Evolutionary conservation across 192 early-diverging fungal species (phyloP).

Genomic region (Podila horticola): DNA sequence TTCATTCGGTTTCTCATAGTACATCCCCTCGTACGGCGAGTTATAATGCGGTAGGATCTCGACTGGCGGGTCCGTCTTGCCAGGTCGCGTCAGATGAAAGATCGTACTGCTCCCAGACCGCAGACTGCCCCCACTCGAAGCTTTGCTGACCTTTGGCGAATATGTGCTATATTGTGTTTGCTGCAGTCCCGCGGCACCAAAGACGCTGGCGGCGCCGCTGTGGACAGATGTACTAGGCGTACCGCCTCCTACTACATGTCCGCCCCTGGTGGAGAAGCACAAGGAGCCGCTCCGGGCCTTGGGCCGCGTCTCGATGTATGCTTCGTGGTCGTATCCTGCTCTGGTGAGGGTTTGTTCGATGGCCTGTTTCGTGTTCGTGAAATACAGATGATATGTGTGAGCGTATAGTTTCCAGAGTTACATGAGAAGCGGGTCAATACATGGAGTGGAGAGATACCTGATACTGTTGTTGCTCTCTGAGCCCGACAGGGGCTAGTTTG

Average conservation of each 20-base stretch:
- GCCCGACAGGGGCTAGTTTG: constrained; percentile 2
- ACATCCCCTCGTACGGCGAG: constrained; percentile 35
- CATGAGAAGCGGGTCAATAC: no score
- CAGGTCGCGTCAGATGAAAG: constrained; percentile 6
- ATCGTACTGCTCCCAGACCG: constrained; percentile 31
- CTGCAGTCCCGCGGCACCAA: background rate
- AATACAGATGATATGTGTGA: background rate
- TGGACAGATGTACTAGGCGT: background rate
- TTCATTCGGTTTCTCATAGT: constrained; percentile 23
- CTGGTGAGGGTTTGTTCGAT: constrained; percentile 25
- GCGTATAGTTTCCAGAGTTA: no score
- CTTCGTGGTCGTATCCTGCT: constrained; percentile 45
- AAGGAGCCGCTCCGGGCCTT: constrained; percentile 21
- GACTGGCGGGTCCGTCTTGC: constrained; percentile 28
- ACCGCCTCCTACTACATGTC: constrained; percentile 2
- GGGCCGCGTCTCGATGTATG: constrained; percentile 28
- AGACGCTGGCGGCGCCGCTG: background rate
- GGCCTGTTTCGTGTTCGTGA: constrained; percentile 1
- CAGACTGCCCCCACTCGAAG: background rate
- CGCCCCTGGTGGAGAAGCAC: constrained; percentile 6
- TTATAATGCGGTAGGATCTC: constrained; percentile 40
- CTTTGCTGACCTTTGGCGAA: constrained; percentile 7
- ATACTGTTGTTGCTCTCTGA: constrained; percentile 29
- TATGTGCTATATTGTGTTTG: background rate
- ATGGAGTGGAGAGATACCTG: no score